Conservation (phyloP, 2,329 filamentous ascomycete species). For the Parastagonospora nodorum region DNA sequence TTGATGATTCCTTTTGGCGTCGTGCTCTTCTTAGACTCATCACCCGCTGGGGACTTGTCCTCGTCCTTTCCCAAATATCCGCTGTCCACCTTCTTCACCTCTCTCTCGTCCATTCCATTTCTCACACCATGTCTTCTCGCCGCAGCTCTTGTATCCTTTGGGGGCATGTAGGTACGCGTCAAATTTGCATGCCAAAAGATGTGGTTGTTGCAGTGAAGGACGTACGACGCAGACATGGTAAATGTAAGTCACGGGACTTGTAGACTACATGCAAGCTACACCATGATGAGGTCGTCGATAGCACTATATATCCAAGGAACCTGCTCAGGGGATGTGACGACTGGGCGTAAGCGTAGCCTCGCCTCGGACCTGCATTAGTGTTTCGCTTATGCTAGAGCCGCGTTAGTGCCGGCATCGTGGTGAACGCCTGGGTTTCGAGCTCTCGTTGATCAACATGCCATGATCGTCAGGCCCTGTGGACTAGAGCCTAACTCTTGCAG, state of each 20-base stretch:
- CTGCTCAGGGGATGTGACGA: constrained; percentile 11
- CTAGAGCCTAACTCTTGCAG: too few relatives aligned
- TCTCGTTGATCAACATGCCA: neutral
- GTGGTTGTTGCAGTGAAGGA: constrained; percentile 9
- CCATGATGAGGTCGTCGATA: neutral
- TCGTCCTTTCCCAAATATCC: constrained; percentile 3
- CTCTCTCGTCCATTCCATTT: constrained; percentile 7
- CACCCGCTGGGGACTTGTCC: neutral
- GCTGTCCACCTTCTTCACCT: constrained; percentile 9
- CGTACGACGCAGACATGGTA: constrained; percentile 8
- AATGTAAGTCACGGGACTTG: neutral
- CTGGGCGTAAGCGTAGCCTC: neutral
- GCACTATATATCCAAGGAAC: neutral
- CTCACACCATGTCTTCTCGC: constrained; percentile 1
- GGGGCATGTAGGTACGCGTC: constrained; percentile 7
- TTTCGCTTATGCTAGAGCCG: neutral
- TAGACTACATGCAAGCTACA: neutral
- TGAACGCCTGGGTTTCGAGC: neutral
- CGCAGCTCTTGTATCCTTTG: constrained; percentile 2
- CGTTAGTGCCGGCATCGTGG: constrained; percentile 1
- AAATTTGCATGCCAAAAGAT: constrained; percentile 11
- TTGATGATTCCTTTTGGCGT: neutral
- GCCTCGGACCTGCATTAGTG: constrained; percentile 10
- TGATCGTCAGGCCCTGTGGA: too few relatives aligned
- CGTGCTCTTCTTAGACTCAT: constrained; percentile 2